Evolutionary conservation across 2,329 filamentous ascomycete genomes (phyloP), one percentile per base, ranked within the genome.

Genomic region (Aspergillus puulaauensis): DNA sequence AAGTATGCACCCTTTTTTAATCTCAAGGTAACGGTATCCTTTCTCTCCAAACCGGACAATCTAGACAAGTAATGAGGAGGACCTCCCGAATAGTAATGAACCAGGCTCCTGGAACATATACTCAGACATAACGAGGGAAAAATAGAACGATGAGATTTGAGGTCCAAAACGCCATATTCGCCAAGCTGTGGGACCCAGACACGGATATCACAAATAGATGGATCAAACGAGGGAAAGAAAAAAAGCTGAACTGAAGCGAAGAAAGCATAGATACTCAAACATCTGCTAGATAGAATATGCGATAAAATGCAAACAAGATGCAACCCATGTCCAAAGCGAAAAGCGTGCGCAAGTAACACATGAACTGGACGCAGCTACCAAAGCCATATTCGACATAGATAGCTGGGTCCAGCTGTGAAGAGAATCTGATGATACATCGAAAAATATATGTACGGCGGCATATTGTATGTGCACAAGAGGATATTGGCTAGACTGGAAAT

Each of bases 391-490:
- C 49, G 60, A 56, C 48, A 54, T 56, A 56, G 55, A 56, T 60
- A 52, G 45, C 60, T 23, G 46, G 39, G 51, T n/a, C 61, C 59
- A 52, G 57, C 44, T 35, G 48, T 45, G 61, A 66, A 64, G 56
- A 21, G 44, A 58, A 63, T 52, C 56, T 70, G 68, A 67, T 71
- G 59, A 64, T 71, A 71, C 66, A 73, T 69, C 61, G 61, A 62
- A 53, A 54, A 44, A 64, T 57, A 61, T 66, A 66, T 67, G 58
- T 67, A 66, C 64, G 56, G 54, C 39, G 43, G 57, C 52, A 33
- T 56, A 57, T 61, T 54, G 55, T 71, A 71, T 73, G 67, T 73
- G 68, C 68, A 45, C 50, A 46, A 57, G 21, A 56, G 37, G 41
- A 14, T 17, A 24, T 15, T 7, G n/a, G 19, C 12, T 15, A 24